These are phyloP conservation scores for Leccinum obscurum DNA, from an alignment of 768 basidiomycete species.

Conservation along the genomic window DNA sequence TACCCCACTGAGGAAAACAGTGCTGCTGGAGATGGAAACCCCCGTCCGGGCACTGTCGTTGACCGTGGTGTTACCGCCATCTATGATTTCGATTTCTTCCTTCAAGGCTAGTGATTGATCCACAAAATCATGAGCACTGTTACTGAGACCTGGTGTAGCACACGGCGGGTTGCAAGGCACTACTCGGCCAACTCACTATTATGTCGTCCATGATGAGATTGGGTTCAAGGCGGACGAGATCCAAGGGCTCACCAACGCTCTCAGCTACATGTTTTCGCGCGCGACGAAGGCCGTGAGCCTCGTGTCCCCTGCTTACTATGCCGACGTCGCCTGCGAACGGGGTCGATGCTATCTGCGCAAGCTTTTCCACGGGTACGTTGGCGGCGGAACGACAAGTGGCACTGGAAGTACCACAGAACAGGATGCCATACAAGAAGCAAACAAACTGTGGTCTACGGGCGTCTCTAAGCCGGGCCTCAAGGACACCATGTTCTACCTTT, in stretches of 20 bases:
- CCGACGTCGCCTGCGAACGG: constrained; percentile 53
- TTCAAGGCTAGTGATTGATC: constrained; percentile 40
- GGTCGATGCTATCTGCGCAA: constrained; percentile 54
- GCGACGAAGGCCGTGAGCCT: constrained; percentile 50
- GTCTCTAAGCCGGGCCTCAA: constrained; percentile 50
- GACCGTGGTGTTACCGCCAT: constrained; percentile 55
- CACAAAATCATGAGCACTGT: not conserved
- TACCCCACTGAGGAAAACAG: constrained; percentile 46
- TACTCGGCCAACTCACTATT: constrained; percentile 55
- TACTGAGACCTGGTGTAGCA: constrained; percentile 21
- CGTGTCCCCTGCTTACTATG: constrained; percentile 41
- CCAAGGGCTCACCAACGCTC: constrained; percentile 54
- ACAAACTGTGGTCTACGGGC: constrained; percentile 54
- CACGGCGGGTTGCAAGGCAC: constrained; percentile 50
- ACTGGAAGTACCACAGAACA: constrained; percentile 45
- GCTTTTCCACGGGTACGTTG: constrained; percentile 40
- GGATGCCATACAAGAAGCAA: constrained; percentile 54
- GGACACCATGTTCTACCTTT: constrained; percentile 77
- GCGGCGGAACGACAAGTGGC: constrained; percentile 29
- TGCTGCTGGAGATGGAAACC: constrained; percentile 50
- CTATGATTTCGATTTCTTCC: constrained; percentile 56
- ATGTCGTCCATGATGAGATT: constrained; percentile 55
- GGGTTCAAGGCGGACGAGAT: constrained; percentile 42
- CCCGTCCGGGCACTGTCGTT: constrained; percentile 53
- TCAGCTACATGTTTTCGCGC: constrained; percentile 58